These are phyloP conservation scores for Baorangia bicolor DNA, from an alignment of 768 basidiomycete genomes.

Conservation along the genomic window DNA sequence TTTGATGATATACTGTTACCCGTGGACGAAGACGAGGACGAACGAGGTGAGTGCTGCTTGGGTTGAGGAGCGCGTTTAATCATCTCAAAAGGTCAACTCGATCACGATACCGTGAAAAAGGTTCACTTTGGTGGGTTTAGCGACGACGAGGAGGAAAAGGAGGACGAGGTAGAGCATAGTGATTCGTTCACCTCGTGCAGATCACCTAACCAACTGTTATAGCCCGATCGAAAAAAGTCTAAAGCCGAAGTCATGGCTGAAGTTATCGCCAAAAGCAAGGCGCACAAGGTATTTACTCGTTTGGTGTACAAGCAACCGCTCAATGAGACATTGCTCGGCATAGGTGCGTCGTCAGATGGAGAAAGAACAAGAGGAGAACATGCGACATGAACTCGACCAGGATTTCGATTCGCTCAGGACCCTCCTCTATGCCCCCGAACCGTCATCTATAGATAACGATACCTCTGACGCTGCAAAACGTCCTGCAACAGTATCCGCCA, in stretches of 20 bases:
- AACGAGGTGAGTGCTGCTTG: conserved; percentile 35
- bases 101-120: conserved; percentile 59
- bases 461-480: conserved; percentile 11
- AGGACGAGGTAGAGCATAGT: conserved; percentile 44
- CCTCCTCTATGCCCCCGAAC: conserved; percentile 62
- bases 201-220: conserved; percentile 4
- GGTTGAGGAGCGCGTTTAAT: not conserved
- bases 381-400: conserved; percentile 85
- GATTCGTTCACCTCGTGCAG: not conserved
- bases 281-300: conserved; percentile 68
- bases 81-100: conserved; percentile 56
- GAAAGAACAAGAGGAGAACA: conserved; percentile 78
- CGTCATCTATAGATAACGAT: conserved; percentile 42
- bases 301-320: not conserved
- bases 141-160: conserved; percentile 57
- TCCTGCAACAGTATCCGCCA: not conserved
- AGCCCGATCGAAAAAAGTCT: conserved; percentile 85
- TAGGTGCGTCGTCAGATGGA: conserved; percentile 88
- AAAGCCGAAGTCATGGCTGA: conserved; percentile 98
- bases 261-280: conserved; percentile 96
- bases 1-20: conserved; percentile 64
- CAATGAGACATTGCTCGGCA: not conserved
- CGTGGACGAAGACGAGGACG: conserved; percentile 56
- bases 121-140: conserved; percentile 88
- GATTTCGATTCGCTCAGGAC: conserved; percentile 80